A percentile compares a stretch with the other conserved stretches of the same genome.
Evolutionary conservation across 495 filamentous ascomycete species (phyloP).

Genomic region (Daldinia decipiens): DNA sequence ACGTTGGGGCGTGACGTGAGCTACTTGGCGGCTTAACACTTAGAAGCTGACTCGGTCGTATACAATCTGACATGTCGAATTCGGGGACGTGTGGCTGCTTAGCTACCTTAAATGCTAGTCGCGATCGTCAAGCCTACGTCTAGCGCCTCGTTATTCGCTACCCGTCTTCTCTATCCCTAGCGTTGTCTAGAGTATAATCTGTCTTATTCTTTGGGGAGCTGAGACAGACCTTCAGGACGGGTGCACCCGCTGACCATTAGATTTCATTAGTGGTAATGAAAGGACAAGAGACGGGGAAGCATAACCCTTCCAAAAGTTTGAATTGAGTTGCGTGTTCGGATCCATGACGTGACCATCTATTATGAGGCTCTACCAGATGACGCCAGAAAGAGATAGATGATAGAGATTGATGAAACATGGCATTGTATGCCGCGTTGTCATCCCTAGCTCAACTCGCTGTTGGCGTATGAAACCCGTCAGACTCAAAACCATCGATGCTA

Average conservation of each 20-base stretch:
- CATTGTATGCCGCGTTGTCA: neutral
- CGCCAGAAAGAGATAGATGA: slow-evolving; percentile 1
- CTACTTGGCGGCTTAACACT: neutral
- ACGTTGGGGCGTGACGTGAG: neutral
- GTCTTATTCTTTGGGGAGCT: neutral
- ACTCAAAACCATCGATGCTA: too few relatives aligned
- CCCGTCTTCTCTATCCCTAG: neutral
- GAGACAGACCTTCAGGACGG: slow-evolving; percentile 3
- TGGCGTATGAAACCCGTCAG: neutral
- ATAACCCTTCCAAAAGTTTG: neutral
- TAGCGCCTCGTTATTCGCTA: neutral
- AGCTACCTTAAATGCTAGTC: neutral
- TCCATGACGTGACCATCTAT: slow-evolving; percentile 8
- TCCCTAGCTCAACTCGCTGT: neutral
- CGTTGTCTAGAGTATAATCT: neutral
- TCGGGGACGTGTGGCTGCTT: neutral
- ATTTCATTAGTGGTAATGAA: neutral
- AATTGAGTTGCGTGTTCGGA: neutral
- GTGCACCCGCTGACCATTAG: slow-evolving; percentile 25
- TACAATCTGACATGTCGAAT: neutral
- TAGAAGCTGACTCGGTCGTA: neutral
- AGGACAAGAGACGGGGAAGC: neutral
- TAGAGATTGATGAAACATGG: slow-evolving; percentile 3
- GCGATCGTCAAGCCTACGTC: neutral
- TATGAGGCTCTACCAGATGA: slow-evolving; percentile 1